phyloP scores from a whole-genome alignment of 805 yeast species.

The Metschnikowia henanensis region DNA sequence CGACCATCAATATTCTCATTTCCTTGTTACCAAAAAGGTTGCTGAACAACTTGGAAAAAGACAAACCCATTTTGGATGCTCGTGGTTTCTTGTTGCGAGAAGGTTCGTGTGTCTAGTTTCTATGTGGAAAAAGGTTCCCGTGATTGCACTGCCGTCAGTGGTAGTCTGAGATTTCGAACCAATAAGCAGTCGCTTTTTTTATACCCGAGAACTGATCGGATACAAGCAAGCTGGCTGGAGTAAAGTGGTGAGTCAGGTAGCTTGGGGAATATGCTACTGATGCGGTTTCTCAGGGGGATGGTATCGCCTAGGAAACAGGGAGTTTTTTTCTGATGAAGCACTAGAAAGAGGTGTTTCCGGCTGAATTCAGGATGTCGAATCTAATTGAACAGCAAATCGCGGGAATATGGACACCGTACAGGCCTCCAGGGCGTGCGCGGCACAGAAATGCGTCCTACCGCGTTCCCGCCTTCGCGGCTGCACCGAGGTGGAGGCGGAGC shows the following conservation, averaged over 20 bases:
- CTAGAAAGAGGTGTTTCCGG: slow-evolving; percentile 13
- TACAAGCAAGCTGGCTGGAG: neutral
- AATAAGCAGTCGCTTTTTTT: slow-evolving; percentile 5
- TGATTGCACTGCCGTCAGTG: neutral
- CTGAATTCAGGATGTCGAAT: slow-evolving; percentile 21
- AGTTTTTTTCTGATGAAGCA: slow-evolving; percentile 4
- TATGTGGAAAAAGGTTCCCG: slow-evolving; percentile 1
- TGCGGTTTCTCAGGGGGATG: slow-evolving; percentile 4
- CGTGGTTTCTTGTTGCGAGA: neutral
- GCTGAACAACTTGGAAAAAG: slow-evolving; percentile 89
- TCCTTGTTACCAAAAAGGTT: slow-evolving; percentile 97
- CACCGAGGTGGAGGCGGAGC: neutral
- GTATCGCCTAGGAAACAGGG: slow-evolving; percentile 9
- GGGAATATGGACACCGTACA: slow-evolving; percentile 20
- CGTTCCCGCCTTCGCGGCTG: slow-evolving; percentile 7
- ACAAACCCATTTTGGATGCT: slow-evolving; percentile 73
- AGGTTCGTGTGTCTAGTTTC: slow-evolving; percentile 4
- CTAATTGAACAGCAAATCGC: slow-evolving; percentile 25
- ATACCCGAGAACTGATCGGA: neutral
- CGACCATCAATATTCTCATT: slow-evolving; percentile 98
- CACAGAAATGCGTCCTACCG: slow-evolving; percentile 7
- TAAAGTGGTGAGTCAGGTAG: slow-evolving; percentile 3
- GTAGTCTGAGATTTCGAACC: slow-evolving; percentile 5
- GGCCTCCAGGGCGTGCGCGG: slow-evolving; percentile 17
- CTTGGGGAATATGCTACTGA: slow-evolving; percentile 3